Evolutionary conservation across 2,329 filamentous ascomycete genomes (phyloP).

Genomic region (Alternaria triticimaculans): DNA sequence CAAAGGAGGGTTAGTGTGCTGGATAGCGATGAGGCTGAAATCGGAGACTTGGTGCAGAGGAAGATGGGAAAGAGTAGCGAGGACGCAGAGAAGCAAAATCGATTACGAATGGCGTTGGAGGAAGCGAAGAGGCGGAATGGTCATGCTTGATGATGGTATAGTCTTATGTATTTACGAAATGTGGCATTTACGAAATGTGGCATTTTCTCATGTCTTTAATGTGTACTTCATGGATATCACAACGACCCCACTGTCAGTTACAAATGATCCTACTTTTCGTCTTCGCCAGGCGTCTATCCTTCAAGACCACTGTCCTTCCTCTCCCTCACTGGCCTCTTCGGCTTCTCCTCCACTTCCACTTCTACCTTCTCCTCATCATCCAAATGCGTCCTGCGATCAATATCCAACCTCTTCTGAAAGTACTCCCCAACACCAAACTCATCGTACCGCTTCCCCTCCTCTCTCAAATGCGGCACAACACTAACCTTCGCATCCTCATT

Average conservation of each 20-base stretch:
- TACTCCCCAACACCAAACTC: slow-evolving; percentile 44
- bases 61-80: slow-evolving; percentile 23
- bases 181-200: neutral
- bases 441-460: slow-evolving; percentile 31
- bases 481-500: slow-evolving; percentile 44
- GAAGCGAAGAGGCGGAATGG: slow-evolving; percentile 63
- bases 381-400: slow-evolving; percentile 44
- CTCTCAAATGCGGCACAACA: slow-evolving; percentile 39
- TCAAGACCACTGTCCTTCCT: slow-evolving; percentile 1
- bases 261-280: neutral
- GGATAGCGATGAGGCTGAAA: slow-evolving; percentile 43
- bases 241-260: neutral
- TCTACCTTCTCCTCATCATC: slow-evolving; percentile 10
- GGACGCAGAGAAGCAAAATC: slow-evolving; percentile 54
- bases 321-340: neutral
- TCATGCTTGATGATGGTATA: slow-evolving; percentile 15
- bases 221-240: neutral
- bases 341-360: neutral
- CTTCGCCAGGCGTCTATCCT: neutral
- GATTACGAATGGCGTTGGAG: slow-evolving; percentile 59
- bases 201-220: neutral
- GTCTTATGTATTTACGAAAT: neutral
- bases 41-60: slow-evolving; percentile 36
- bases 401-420: slow-evolving; percentile 40
- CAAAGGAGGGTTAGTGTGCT: slow-evolving; percentile 49